Conservation (phyloP, 1,284 basidiomycete genomes). For the Apiotrichum akiyoshidainum region DNA sequence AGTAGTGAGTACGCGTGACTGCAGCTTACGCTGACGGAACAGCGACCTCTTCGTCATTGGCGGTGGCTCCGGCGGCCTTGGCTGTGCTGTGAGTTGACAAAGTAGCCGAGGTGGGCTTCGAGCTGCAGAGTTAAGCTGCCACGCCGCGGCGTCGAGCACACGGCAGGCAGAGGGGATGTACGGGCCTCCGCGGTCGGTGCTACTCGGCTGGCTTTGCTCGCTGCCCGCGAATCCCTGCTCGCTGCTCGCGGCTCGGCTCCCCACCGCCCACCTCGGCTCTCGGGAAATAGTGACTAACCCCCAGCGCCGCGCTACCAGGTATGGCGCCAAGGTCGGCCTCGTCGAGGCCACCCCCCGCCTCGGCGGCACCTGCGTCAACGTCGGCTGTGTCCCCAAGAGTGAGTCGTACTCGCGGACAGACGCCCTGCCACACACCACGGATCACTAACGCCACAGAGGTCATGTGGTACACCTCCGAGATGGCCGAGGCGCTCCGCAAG, state of each 20-base stretch:
- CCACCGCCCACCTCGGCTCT: neutral
- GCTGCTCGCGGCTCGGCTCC: neutral
- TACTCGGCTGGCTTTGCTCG: no score
- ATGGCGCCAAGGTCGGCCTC: constrained; percentile 90
- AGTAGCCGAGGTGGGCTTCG: neutral
- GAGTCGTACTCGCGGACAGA: constrained; percentile 1
- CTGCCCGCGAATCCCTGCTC: neutral
- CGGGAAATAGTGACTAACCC: neutral
- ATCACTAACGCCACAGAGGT: constrained; percentile 67
- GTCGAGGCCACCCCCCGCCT: constrained; percentile 74
- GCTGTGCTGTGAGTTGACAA: constrained; percentile 41
- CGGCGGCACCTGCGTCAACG: constrained; percentile 94
- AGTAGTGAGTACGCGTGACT: constrained; percentile 35
- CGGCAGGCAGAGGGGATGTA: no score
- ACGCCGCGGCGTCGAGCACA: no score
- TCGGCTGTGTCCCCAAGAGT: constrained; percentile 46
- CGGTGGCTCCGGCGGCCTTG: constrained; percentile 51
- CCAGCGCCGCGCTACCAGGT: constrained; percentile 78
- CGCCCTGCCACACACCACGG: constrained; percentile 52
- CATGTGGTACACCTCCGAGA: constrained; percentile 99
- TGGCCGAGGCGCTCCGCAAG: constrained; percentile 76
- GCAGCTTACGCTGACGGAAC: neutral
- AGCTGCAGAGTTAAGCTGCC: neutral
- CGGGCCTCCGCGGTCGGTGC: no score
- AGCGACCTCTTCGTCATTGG: constrained; percentile 50